phyloP scores from a whole-genome alignment of 2,329 filamentous ascomycete species.

The Parascedosporium putredinis region DNA sequence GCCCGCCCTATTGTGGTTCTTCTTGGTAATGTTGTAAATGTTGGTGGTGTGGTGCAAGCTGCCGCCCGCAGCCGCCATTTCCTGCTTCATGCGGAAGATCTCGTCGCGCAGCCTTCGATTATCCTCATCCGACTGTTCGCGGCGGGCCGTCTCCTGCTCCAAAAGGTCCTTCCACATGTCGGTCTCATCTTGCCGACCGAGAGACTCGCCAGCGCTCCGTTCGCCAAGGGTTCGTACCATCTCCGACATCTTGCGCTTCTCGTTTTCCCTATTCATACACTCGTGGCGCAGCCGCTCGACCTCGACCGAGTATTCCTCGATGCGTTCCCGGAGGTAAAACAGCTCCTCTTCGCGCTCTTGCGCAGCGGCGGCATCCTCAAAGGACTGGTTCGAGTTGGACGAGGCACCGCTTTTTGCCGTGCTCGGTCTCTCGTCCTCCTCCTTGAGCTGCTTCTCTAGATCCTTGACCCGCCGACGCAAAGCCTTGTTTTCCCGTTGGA shows the following conservation, averaged over 20 bases:
- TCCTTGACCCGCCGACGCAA: conserved; percentile 75
- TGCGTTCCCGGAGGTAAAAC: conserved; percentile 68
- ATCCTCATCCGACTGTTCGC: conserved; percentile 86
- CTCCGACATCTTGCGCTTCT: conserved; percentile 79
- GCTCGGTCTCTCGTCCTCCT: conserved; percentile 52
- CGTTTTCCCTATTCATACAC: conserved; percentile 65
- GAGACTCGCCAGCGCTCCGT: conserved; percentile 36
- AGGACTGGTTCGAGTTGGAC: conserved; percentile 44
- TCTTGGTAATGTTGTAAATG: conserved; percentile 55
- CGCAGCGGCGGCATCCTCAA: conserved; percentile 44
- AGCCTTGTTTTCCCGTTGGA: conserved; percentile 83
- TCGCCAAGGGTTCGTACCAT: conserved; percentile 51
- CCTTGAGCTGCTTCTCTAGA: conserved; percentile 67
- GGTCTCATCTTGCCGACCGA: conserved; percentile 50
- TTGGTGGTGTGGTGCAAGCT: conserved; percentile 50
- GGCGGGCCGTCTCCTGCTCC: conserved; percentile 78
- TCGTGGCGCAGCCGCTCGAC: conserved; percentile 76
- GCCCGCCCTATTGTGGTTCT: conserved; percentile 33
- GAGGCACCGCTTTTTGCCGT: conserved; percentile 47
- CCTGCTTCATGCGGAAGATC: conserved; percentile 60
- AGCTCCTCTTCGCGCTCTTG: conserved; percentile 77
- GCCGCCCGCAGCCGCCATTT: conserved; percentile 29
- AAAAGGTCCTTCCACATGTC: conserved; percentile 94
- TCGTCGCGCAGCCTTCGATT: conserved; percentile 78
- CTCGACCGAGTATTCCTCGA: conserved; percentile 74